A percentile compares a stretch with the other conserved stretches of the same genome.
Conservation (phyloP, 805 yeast genomes). For the Candida palmyrensis region DNA sequence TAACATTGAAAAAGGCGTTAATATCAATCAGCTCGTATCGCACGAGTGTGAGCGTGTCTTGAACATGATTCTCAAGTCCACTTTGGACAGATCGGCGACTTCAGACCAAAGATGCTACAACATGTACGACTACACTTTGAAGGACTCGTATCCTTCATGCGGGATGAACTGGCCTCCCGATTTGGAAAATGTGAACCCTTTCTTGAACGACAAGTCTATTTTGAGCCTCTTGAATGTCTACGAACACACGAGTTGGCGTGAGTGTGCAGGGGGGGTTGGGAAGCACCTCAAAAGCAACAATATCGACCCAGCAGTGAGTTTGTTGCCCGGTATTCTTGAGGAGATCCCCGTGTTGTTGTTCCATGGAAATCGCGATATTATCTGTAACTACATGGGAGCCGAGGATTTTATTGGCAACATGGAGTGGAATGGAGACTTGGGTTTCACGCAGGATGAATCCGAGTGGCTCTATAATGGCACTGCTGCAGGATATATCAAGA, state of each 20-base stretch:
- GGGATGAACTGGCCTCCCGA: conserved; percentile 91
- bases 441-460: conserved; percentile 37
- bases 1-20: conserved; percentile 11
- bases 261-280: conserved; percentile 66
- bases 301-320: conserved; percentile 55
- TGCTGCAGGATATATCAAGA: conserved; percentile 33
- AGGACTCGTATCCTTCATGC: conserved; percentile 77
- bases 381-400: conserved; percentile 80
- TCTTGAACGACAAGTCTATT: conserved; percentile 44
- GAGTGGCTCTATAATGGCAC: conserved; percentile 43
- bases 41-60: conserved; percentile 46
- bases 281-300: conserved; percentile 43
- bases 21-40: conserved; percentile 18
- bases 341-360: conserved; percentile 64
- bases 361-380: conserved; percentile 83
- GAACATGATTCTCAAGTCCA: conserved; percentile 27
- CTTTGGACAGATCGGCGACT: conserved; percentile 21
- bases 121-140: conserved; percentile 72
- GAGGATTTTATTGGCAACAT: conserved; percentile 58
- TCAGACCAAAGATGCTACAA: conserved; percentile 60
- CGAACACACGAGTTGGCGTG: conserved; percentile 55
- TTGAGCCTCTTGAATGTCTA: conserved; percentile 47
- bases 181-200: conserved; percentile 43
- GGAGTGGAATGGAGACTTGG: conserved; percentile 58
- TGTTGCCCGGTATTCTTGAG: conserved; percentile 63